Conservation (phyloP, 2,329 filamentous ascomycete species). For the Fusarium lyarnte region DNA sequence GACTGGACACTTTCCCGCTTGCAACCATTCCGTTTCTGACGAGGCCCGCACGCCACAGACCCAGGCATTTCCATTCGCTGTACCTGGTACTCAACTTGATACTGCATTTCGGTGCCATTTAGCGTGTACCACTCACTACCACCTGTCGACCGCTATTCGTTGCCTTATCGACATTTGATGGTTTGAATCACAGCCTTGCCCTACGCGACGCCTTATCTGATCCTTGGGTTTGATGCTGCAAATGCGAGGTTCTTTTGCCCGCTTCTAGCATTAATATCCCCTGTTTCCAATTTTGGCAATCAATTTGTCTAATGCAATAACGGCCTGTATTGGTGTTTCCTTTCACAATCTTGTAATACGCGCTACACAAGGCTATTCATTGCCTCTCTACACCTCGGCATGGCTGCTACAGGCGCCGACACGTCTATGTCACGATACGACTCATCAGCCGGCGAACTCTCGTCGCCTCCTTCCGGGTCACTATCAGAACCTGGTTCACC, state of each 20-base stretch:
- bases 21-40: slow-evolving; percentile 37
- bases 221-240: slow-evolving; percentile 9
- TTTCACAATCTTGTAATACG: slow-evolving; percentile 8
- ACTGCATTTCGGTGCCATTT: slow-evolving; percentile 29
- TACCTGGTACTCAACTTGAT: slow-evolving; percentile 30
- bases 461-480: slow-evolving; percentile 61
- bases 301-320: slow-evolving; percentile 2
- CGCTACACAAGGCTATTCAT: slow-evolving; percentile 6
- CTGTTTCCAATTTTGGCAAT: neutral
- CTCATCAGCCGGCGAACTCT: slow-evolving; percentile 60
- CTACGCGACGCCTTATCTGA: slow-evolving; percentile 30
- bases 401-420: slow-evolving; percentile 46
- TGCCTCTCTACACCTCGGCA: slow-evolving; percentile 26
- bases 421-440: slow-evolving; percentile 54
- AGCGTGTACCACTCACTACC: slow-evolving; percentile 32
- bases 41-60: slow-evolving; percentile 28
- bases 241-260: slow-evolving; percentile 7
- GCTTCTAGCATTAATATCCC: neutral
- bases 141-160: slow-evolving; percentile 31
- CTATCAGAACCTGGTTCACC: slow-evolving; percentile 61
- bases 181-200: slow-evolving; percentile 36
- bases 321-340: neutral
- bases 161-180: slow-evolving; percentile 19
- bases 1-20: slow-evolving; percentile 31
- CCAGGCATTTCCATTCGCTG: slow-evolving; percentile 31